A percentile compares a stretch with the other conserved stretches of the same genome.
Evolutionary conservation across 2,329 filamentous ascomycete genomes (phyloP).

Genomic region (Cladorrhinum sp.): DNA sequence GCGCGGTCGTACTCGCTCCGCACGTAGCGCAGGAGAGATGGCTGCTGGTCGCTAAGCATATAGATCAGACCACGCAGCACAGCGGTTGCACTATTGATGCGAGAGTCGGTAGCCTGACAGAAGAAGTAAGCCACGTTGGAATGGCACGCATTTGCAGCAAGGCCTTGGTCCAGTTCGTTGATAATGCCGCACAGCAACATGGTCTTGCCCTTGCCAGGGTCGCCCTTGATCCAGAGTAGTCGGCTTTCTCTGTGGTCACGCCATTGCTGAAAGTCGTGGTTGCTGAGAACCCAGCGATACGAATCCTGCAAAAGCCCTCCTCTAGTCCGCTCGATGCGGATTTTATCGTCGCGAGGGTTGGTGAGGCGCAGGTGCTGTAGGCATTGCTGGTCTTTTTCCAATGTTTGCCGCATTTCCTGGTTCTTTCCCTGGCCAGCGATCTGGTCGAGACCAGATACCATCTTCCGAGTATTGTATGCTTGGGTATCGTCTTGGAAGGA

Average conservation of each 20-base stretch:
- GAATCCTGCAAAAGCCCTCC: slow-evolving; percentile 34
- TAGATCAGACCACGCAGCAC: slow-evolving; percentile 34
- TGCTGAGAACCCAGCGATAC: slow-evolving; percentile 37
- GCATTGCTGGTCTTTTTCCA: not conserved
- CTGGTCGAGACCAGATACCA: not conserved
- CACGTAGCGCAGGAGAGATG: slow-evolving; percentile 36
- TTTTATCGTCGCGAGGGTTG: not conserved
- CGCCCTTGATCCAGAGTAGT: slow-evolving; percentile 29
- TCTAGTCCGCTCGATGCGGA: slow-evolving; percentile 34
- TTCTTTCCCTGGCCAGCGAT: not conserved
- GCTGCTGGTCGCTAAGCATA: slow-evolving; percentile 28
- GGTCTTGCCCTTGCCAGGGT: slow-evolving; percentile 41
- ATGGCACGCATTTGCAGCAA: not conserved
- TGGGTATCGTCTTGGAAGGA: slow-evolving; percentile 9
- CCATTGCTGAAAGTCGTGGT: slow-evolving; percentile 30
- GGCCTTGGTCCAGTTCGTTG: slow-evolving; percentile 18
- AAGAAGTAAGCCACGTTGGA: slow-evolving; percentile 30
- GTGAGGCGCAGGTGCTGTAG: not conserved
- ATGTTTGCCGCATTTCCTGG: not conserved
- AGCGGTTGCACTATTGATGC: slow-evolving; percentile 25
- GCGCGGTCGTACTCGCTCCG: slow-evolving; percentile 31
- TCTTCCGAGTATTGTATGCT: not conserved
- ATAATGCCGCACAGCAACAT: slow-evolving; percentile 41
- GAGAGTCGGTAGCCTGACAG: slow-evolving; percentile 28
- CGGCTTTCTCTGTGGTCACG: slow-evolving; percentile 11